Percentiles rank a stretch among this genome's conserved stretches.
These are phyloP conservation scores for Capsicum baccatum DNA, from an alignment of 257 asterid species.

Conservation along the genomic window DNA sequence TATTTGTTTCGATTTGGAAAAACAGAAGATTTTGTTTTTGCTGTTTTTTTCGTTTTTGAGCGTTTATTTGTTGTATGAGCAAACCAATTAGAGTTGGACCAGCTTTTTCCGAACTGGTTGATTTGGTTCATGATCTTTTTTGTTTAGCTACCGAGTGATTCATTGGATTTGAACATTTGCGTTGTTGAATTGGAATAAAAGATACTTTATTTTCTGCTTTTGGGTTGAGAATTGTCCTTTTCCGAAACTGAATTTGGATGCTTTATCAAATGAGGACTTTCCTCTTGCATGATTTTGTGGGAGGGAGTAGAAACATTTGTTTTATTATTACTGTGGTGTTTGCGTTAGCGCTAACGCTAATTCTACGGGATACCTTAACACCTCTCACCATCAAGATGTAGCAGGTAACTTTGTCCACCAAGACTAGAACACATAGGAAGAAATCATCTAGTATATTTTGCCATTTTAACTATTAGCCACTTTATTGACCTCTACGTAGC, in stretches of 20 bases:
- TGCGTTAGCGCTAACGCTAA: too few species aligned
- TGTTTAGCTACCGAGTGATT: background rate
- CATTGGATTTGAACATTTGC: background rate
- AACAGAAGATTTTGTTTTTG: background rate
- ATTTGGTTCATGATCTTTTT: background rate
- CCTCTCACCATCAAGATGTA: too few species aligned
- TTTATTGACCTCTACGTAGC: too few species aligned
- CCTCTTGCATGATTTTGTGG: background rate
- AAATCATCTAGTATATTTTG: too few species aligned
- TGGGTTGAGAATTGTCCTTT: constrained; percentile 18
- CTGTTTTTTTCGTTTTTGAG: background rate
- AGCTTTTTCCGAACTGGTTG: background rate
- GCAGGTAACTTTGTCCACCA: too few species aligned
- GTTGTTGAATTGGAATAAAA: background rate
- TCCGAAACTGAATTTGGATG: constrained; percentile 13
- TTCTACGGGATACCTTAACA: too few species aligned
- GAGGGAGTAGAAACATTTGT: background rate
- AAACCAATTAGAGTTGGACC: background rate
- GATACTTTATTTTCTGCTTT: background rate
- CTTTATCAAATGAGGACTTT: background rate
- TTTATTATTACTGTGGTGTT: too few species aligned
- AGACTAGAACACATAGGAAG: too few species aligned
- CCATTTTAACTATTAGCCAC: background rate
- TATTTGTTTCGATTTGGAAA: background rate
- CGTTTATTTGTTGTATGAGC: too few species aligned